Evolutionary conservation across 2,329 filamentous ascomycete species (phyloP), one percentile per base, ranked within the genome.

Genomic region (Penicillium sp.): DNA sequence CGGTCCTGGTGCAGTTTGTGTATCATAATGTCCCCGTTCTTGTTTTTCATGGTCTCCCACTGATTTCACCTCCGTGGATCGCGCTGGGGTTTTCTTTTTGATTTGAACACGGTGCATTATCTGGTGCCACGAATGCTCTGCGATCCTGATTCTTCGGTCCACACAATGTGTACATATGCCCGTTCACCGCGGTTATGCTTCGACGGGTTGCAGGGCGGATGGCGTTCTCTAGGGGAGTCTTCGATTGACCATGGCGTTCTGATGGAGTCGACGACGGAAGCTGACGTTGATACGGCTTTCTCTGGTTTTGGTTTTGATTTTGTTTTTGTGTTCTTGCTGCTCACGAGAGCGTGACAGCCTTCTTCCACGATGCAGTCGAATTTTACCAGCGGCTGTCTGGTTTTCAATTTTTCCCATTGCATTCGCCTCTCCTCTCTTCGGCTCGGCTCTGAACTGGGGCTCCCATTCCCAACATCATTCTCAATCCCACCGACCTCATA

Each of bases 21-120:
- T 73, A 73, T 69, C 69, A 70, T 72, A 72, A 65, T 62, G 63
- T 56, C 43, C 51, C 61, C 31, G 35, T 51, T 65, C 44, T 60
- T 4, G 14, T 55, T 61, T 46, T 61, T 56, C 50, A 50, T 57
- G 55, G 33, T 36, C 16, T 44, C 36, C 44, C 27, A 33, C 50
- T 54, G 36, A 49, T 27, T 54, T 43, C 14, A 51, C 57, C 40
- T 31, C 54, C 46, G 31, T 54, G 53, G 36, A 19, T 63, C 47
- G 50, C 47, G 24, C 50, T 52, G 40, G 36, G 50, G 27, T 36
- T 62, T 55, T 49, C 59, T 40, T 31, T 51, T 39, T 39, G 43
- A 44, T 46, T 44, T 52, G 50, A 60, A 24, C 58, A 53, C 59
- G 56, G 41, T 62, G 58, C 63, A 66, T 68, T 60, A 60, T 56